Evolutionary conservation across 176 grass and related monocot genomes (phyloP).

Genomic region (Lolium rigidum): DNA sequence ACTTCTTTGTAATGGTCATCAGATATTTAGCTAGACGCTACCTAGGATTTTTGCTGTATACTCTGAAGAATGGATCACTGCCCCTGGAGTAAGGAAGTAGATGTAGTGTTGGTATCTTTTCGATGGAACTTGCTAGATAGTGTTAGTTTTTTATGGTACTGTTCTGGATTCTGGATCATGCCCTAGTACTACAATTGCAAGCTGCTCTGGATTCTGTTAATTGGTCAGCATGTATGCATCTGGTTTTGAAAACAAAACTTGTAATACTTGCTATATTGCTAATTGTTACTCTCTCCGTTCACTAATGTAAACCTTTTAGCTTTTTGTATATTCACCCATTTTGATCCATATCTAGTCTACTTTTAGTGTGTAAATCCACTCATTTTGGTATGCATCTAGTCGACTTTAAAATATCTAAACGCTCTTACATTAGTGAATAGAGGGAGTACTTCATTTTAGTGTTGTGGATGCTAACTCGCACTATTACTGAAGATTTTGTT

Average conservation of each 20-base stretch:
- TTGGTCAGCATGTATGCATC: too few species aligned
- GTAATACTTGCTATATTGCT: background rate
- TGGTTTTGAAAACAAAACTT: too few species aligned
- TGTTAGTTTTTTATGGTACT: background rate
- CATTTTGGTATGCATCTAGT: too few species aligned
- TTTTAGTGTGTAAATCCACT: too few species aligned
- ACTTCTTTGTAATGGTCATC: background rate
- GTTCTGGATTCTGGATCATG: background rate
- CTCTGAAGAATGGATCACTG: slow-evolving; percentile 24
- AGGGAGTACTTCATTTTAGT: background rate
- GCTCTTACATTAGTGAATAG: background rate
- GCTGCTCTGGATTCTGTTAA: background rate
- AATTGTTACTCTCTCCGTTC: background rate
- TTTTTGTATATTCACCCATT: too few species aligned
- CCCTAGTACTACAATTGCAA: background rate
- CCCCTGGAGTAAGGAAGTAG: slow-evolving; percentile 24
- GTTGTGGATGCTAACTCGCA: background rate
- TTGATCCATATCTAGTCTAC: too few species aligned
- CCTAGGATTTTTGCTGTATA: slow-evolving; percentile 33
- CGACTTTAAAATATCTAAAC: background rate
- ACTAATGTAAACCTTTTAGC: too few species aligned
- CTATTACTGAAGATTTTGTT: background rate
- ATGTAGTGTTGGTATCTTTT: slow-evolving; percentile 25
- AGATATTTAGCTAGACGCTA: slow-evolving; percentile 22
- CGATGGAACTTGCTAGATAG: background rate